Evolutionary conservation across 202 grass and related monocot species (phyloP), one percentile per base, ranked within the genome.

Genomic region (Dendrocalamus latiflorus): DNA sequence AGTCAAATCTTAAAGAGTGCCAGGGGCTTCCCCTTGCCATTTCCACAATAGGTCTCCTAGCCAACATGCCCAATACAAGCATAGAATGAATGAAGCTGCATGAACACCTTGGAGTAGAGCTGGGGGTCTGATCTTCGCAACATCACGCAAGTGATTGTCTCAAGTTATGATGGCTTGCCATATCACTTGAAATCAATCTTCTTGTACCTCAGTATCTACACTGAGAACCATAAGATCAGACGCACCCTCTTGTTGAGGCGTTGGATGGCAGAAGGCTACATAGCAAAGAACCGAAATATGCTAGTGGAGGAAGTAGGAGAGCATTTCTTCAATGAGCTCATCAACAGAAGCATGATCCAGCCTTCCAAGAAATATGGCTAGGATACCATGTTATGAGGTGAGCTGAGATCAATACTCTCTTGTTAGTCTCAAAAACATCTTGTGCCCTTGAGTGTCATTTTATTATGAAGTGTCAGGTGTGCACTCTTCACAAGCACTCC

Each of bases 231-330:
- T 47, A 65, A 90, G n/a, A 92, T 89, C 37, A 85, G 58, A 20
- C 20, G 69, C 16, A 75, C 54, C 28, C 71, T 74, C 21, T 20
- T 93, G 74, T 15, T 87, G 38, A 85, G 70, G 21, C 57, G 79
- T 13, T 91, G 89, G 89, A 62, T 91, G 65, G 89, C 77, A 20
- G 89, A 91, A 70, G 90, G 83, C 1, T 77, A 71, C 26, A 68
- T 85, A 58, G 8, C 70, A n/a, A 68, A 45, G 63, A 80, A 49
- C 2, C 62, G 49, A 8, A 53, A 41, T 13, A 85, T 77, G 65
- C 83, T 30, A 0, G 84, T 83, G 3, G 65, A 84, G 18, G 67
- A 70, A 2, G 72, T 85, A 14, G 81, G 39, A 15, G 58, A 82
- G 4, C 37, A 43, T 42, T 70, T 56, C 26, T 92, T 87, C 7